These are phyloP conservation scores for Colletotrichum incanum DNA, from an alignment of 2,329 filamentous ascomycete genomes.

Conservation along the genomic window DNA sequence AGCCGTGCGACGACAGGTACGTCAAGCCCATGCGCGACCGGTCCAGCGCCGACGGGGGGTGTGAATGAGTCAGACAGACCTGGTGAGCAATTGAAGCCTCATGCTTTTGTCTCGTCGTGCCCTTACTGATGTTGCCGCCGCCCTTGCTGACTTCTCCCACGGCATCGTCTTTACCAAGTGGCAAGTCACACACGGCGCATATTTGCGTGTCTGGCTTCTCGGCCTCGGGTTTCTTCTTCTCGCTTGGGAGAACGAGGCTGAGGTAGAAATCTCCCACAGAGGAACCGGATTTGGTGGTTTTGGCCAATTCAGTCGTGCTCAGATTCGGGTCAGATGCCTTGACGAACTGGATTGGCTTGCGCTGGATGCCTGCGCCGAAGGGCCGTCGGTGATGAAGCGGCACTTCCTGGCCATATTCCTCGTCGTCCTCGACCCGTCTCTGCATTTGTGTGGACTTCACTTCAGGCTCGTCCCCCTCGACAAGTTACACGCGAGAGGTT, in stretches of 20 bases:
- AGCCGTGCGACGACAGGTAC: conserved; percentile 78
- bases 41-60: conserved; percentile 81
- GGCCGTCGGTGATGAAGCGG: conserved; percentile 69
- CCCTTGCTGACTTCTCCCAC: conserved; percentile 13
- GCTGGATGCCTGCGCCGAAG: conserved; percentile 71
- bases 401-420: conserved; percentile 55
- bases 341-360: conserved; percentile 71
- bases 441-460: conserved; percentile 9
- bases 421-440: conserved; percentile 28
- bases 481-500: too few species aligned
- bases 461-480: too few species aligned
- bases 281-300: conserved; percentile 46
- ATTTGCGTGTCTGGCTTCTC: conserved; percentile 29
- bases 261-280: conserved; percentile 75
- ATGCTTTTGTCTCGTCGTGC: conserved; percentile 57
- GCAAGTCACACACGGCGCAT: conserved; percentile 57
- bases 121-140: conserved; percentile 49
- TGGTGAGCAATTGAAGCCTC: conserved; percentile 80
- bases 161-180: conserved; percentile 48
- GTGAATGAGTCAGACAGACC: conserved; percentile 77
- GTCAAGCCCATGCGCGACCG: conserved; percentile 79
- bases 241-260: conserved; percentile 73
- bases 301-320: conserved; percentile 48
- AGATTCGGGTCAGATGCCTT: conserved; percentile 62
- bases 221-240: conserved; percentile 18